Evolutionary conservation across 169 alveolate genomes (phyloP), one percentile per base, ranked within the genome.

Genomic region (Plasmodium vinckei): DNA sequence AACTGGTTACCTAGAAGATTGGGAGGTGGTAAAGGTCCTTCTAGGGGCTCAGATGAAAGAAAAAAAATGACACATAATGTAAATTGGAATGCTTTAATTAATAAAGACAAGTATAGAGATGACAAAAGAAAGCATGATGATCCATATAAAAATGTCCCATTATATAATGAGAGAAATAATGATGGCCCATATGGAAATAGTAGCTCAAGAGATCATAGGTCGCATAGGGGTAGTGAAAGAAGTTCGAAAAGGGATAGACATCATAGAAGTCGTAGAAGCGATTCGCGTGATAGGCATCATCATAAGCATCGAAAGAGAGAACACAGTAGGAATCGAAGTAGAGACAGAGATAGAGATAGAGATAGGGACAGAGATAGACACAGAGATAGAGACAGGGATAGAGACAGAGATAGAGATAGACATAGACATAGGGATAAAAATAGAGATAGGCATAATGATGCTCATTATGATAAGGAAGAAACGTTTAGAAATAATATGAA

Each of bases 1-100:
- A 98, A 97, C 27, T 98, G 99, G 98, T 87, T 93, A 56, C 99
- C 99, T 1, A 94, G 98, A 59, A 94, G 99, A 72, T 93, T 97
- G 39, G 99, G 99, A 9, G 99, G 99, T 13, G 99, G 99, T 10
- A 94, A 95, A 63, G 99, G 99, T n/a, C 94, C 89, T 17, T 77
- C 96, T 25, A 90, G 96, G 65, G 82, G 93, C 68, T 69, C 93
- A 69, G 89, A 87, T 73, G 87, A 79, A 72, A 69, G 93, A 86
- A 67, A 93, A 77, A 84, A 92, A 56, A 56, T 94, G 88, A 42
- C 92, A 69, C 89, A 77, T 53, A 77, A 51, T 59, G 54, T 77
- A 49, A 77, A 77, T 49, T 64, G 77, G 89, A 65, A 25, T n/a
- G 89, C 70, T 6, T 33, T 77, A 44, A 77, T 77, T 25, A 46